Base-by-base conservation (phyloP, 345 rosid species). In the Boechera retrofracta region DNA sequence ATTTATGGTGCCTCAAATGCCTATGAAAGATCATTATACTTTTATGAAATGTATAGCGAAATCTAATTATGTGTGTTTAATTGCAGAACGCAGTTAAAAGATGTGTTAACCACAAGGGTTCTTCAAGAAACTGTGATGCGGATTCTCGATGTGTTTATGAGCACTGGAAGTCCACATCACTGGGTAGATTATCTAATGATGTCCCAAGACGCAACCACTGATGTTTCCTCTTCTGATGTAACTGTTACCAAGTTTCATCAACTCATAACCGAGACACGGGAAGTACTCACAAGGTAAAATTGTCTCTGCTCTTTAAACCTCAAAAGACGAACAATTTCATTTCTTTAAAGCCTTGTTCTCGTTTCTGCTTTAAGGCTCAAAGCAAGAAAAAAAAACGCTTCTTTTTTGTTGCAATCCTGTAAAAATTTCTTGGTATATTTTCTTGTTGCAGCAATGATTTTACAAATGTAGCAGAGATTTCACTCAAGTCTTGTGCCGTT, bases 161-260 rank as follows among this genome's bases (percentile, higher is more conserved):
- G 91, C 85, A 78, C 38, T 42, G 91, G 86, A 79, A 86, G 88
- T 70, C 86, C 97, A 44, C 82, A 81, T 79, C 90, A 83, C 78
- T 95, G 99, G 98, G 84, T 86, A 82, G 87, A 85, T 72, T 88
- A 87, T 77, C 53, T 93, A 81, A 91, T 92, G 93, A 89, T 91
- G 93, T 90, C 90, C 28, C 86, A 69, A 69, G 90, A 92, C 47
- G 28, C 84, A 44, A 85, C 75, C 75, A 80, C 71, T 7, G 85
- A 81, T 28, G 78, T 59, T 24, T 47, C 77, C 9, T 41, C 82
- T 72, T 51, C 77, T 35, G 74, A 85, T 57, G 65, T 15, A 51
- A 79, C 79, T 38, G 47, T 74, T 51, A 74, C 87, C 79, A 89
- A 87, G 76, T 89, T 89, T 73, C 89, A 91, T 72, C 91, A 64